A percentile compares a stretch with the other conserved stretches of the same genome.
Evolutionary conservation across 1,284 basidiomycete species (phyloP).

Genomic region (Exobasidium rhododendri): DNA sequence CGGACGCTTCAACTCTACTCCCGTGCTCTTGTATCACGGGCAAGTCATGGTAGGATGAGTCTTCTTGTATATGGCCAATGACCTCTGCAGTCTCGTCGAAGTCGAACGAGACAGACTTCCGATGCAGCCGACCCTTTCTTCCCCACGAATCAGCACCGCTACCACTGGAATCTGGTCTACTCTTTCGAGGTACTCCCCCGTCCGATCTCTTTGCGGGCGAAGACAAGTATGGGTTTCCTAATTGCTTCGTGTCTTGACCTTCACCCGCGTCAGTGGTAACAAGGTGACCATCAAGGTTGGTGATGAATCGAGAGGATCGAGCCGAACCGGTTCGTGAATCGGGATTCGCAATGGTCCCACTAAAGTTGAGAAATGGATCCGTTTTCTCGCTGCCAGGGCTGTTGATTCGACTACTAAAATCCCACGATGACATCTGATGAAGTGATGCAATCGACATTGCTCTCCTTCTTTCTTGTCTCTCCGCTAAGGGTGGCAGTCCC

Average conservation of each 20-base stretch:
- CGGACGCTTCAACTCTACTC: too few relatives aligned
- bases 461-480: constrained; percentile 37
- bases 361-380: constrained; percentile 44
- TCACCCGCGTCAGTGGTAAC: constrained; percentile 6
- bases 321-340: not conserved
- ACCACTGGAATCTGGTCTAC: not conserved
- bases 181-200: constrained; percentile 14
- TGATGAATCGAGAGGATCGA: constrained; percentile 6
- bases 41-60: too few relatives aligned
- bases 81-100: not conserved
- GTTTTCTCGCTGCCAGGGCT: constrained; percentile 26
- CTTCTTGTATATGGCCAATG: not conserved
- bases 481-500: constrained; percentile 37
- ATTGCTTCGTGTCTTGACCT: not conserved
- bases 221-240: not conserved
- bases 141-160: not conserved
- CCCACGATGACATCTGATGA: constrained; percentile 37
- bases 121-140: constrained; percentile 18
- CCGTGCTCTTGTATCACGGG: too few relatives aligned
- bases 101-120: constrained; percentile 40
- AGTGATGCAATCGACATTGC: constrained; percentile 33
- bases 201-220: not conserved
- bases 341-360: constrained; percentile 29
- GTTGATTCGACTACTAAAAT: constrained; percentile 24
- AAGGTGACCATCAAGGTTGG: constrained; percentile 7